These are phyloP conservation scores for Chrysoporthe cubensis DNA, from an alignment of 2,329 filamentous ascomycete genomes.

Conservation along the genomic window DNA sequence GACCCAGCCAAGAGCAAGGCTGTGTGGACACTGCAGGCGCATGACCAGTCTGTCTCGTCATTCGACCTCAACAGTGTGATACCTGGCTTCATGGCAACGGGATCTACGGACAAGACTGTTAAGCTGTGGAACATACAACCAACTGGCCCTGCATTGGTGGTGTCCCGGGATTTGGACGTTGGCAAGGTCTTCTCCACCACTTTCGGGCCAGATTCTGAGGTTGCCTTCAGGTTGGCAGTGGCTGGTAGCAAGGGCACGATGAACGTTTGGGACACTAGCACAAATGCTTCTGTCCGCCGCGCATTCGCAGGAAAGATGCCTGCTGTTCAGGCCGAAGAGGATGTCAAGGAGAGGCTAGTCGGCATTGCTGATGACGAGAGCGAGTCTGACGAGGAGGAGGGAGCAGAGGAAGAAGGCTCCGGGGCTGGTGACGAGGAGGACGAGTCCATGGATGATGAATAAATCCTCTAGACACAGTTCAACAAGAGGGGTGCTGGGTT, in stretches of 20 bases:
- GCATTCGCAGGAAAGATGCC: conserved; percentile 78
- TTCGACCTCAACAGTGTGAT: conserved; percentile 92
- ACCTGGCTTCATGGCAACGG: conserved; percentile 91
- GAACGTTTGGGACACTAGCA: conserved; percentile 95
- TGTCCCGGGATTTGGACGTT: conserved; percentile 88
- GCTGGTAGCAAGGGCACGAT: conserved; percentile 92
- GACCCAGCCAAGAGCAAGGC: conserved; percentile 78
- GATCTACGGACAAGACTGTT: conserved; percentile 90
- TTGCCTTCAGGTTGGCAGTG: conserved; percentile 89
- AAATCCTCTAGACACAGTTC: conserved; percentile 15
- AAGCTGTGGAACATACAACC: conserved; percentile 94
- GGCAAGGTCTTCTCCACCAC: conserved; percentile 91
- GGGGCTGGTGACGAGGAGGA: conserved; percentile 44
- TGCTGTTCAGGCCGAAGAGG: conserved; percentile 57
- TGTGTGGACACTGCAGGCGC: conserved; percentile 93
- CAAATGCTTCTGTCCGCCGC: conserved; percentile 82
- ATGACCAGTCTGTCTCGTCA: conserved; percentile 87
- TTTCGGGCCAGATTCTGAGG: conserved; percentile 88
- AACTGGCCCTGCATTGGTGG: conserved; percentile 84
- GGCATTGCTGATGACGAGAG: conserved; percentile 71
- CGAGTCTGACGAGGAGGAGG: conserved; percentile 66
- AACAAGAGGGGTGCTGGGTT: background rate
- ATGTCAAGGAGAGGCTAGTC: conserved; percentile 76
- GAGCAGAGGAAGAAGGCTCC: conserved; percentile 47
- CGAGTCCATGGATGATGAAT: conserved; percentile 64